These are phyloP conservation scores for Leucoagaricus sp. DNA, from an alignment of 1,284 basidiomycete genomes.

Conservation along the genomic window DNA sequence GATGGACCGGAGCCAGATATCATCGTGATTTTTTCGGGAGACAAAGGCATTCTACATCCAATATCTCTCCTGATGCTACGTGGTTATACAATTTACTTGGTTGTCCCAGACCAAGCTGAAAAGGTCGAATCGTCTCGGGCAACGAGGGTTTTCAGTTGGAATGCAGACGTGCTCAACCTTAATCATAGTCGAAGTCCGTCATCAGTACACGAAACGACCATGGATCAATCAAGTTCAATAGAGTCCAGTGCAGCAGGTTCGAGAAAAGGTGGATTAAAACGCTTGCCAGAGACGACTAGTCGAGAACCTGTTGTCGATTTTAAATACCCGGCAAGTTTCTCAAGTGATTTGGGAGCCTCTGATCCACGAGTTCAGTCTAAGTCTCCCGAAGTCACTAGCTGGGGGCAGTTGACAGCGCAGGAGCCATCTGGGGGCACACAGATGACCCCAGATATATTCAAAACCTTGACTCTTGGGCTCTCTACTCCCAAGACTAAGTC, in stretches of 20 bases:
- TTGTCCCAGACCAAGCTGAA: background rate
- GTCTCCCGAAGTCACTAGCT: no score
- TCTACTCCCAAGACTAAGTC: background rate
- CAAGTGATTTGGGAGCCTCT: background rate
- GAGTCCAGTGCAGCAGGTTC: background rate
- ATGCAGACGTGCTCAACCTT: background rate
- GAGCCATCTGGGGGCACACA: no score
- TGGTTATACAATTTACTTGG: conserved; percentile 15
- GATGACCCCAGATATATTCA: no score
- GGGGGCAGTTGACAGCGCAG: no score
- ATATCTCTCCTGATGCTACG: conserved; percentile 8
- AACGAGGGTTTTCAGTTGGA: conserved; percentile 3
- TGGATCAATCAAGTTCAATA: background rate
- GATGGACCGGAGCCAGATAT: background rate
- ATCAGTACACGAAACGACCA: background rate
- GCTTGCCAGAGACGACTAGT: background rate
- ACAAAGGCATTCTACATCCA: conserved; percentile 8
- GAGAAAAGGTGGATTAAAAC: background rate
- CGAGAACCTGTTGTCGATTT: no score
- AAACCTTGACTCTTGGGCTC: no score
- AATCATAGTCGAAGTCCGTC: background rate
- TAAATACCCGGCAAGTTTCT: background rate
- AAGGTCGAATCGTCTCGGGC: background rate
- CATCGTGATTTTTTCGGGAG: conserved; percentile 12
- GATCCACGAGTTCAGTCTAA: no score